Percentiles rank a stretch among this genome's conserved stretches.
Evolutionary conservation across 306 rosid genomes (phyloP).

Genomic region (Mimosa bimucronata): DNA sequence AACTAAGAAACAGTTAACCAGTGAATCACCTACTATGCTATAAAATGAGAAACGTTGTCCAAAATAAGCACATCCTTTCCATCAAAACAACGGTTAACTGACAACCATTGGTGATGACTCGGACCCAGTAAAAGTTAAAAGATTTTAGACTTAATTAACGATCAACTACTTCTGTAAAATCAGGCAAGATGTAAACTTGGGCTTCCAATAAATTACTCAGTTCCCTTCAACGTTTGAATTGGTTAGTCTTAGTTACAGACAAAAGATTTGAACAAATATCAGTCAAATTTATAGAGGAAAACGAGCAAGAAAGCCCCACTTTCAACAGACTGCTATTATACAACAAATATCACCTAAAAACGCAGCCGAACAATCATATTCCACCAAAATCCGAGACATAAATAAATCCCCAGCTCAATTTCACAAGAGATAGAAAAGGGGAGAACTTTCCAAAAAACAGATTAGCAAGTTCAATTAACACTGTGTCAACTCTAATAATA

Average conservation of each 20-base stretch:
- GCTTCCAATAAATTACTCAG: neutral
- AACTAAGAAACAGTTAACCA: neutral
- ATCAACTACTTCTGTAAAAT: no score
- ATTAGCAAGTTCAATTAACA: slow-evolving; percentile 4
- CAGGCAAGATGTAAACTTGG: neutral
- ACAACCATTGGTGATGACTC: neutral
- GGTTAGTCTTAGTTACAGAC: neutral
- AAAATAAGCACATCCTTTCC: slow-evolving; percentile 1
- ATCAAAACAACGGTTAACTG: slow-evolving; percentile 2
- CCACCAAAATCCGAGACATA: neutral
- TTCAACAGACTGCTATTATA: neutral
- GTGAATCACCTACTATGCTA: neutral
- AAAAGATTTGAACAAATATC: neutral
- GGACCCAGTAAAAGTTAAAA: neutral
- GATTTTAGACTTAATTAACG: neutral
- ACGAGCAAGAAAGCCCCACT: neutral
- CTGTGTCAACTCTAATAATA: neutral
- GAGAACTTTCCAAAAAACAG: neutral
- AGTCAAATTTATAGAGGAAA: neutral
- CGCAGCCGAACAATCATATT: neutral
- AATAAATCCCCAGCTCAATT: neutral
- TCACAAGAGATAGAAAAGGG: neutral
- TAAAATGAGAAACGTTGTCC: neutral
- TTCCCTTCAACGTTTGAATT: neutral
- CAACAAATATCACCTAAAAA: neutral